Evolutionary conservation across 768 basidiomycete species (phyloP), one percentile per base, ranked within the genome.

Genomic region (Hortiboletus flavorubellus): DNA sequence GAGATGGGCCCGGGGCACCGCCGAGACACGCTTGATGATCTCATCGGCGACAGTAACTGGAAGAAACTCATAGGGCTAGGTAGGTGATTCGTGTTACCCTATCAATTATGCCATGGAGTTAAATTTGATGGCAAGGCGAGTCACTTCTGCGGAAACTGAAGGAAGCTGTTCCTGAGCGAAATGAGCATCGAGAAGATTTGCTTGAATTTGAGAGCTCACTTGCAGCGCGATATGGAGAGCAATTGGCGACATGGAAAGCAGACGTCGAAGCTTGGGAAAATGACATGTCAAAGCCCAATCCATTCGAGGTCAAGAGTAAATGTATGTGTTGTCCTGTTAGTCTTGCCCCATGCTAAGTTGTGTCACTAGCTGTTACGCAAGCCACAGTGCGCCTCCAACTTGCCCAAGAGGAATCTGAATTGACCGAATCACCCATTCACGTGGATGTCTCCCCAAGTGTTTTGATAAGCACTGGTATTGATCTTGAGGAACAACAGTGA

Each of bases 1-100:
- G 74, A 75, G 41, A 78, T 76, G 74, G 73, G 67, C 0, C 68
- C 71, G 0, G 58, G 70, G n/a, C 53, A 68, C 41, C 29, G 70
- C 0, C 58, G 63, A 9, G 74, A 76, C 15, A 68, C 71, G 0
- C 54, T 79, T 7, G 72, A 79, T 48, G 72, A 78, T 44, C 57
- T 62, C n/a, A 63, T 69, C n/a, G 69, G 73, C 3, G 73, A 69
- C 59, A 70, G 48, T 0, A 59, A 72, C 52, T 76, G 72, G 73
- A 72, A 72, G 29, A 78, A 78, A 34, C 33, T 63, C 0, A 46
- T 57, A 9, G 42, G 29, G 0, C 30, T 76, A 0, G 63, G 74
- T 75, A 48, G 9, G 55, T 68, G 33, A 23, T 26, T 6, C 29
- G 6, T 8, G 10, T 33, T 21, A 21, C 21, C 21, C 1, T 5